Conservation (phyloP, 305 asterid genomes). For the Ruellia speciosa region DNA sequence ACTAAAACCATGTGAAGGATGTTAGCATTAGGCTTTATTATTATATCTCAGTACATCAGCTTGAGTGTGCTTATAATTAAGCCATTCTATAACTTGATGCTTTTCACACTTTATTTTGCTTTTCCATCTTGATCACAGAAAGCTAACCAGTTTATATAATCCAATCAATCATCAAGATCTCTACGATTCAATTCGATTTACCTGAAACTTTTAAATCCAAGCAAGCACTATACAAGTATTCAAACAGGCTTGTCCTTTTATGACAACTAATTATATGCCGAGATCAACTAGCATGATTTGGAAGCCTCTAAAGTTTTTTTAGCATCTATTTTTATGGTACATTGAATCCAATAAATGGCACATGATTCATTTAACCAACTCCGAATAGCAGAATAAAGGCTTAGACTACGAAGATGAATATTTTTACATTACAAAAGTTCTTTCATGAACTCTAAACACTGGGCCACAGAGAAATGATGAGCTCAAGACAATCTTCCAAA, state of each 20-base stretch:
- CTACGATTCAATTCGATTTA: too few relatives aligned
- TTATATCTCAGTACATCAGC: neutral
- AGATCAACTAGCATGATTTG: neutral
- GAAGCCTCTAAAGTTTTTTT: neutral
- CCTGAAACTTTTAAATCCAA: too few relatives aligned
- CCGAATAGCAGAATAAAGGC: too few relatives aligned
- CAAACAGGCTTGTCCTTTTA: neutral
- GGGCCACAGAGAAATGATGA: too few relatives aligned
- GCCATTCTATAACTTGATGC: neutral
- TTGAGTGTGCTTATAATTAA: neutral
- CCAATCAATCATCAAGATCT: too few relatives aligned
- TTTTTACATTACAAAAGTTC: neutral
- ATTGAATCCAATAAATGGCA: too few relatives aligned
- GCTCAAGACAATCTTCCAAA: neutral
- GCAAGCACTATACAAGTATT: too few relatives aligned
- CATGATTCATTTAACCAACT: too few relatives aligned
- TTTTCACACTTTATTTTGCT: neutral
- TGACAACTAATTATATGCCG: neutral
- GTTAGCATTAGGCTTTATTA: conserved; percentile 7
- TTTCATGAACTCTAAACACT: neutral
- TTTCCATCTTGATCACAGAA: too few relatives aligned
- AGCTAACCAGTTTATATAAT: too few relatives aligned
- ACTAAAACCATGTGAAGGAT: conserved; percentile 5
- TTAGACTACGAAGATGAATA: too few relatives aligned
- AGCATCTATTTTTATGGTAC: too few relatives aligned